These are phyloP conservation scores for Xylariaceae sp. DNA, from an alignment of 2,329 filamentous ascomycete species.

Conservation along the genomic window DNA sequence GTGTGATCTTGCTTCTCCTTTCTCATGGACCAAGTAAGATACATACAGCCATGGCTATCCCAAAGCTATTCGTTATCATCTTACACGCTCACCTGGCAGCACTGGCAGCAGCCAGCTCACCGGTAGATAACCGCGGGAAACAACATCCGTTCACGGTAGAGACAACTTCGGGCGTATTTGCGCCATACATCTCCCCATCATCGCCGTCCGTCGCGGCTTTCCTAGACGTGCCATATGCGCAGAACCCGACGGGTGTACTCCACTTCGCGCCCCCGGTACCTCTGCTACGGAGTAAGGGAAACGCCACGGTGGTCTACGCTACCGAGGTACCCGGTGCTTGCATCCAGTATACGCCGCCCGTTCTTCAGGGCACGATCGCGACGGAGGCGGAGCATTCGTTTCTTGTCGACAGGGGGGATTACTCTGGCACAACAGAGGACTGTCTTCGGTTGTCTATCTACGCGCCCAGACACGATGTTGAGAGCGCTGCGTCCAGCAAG, in stretches of 20 bases:
- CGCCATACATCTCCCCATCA: conserved; percentile 1
- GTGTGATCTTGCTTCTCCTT: too few relatives aligned
- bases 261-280: conserved; percentile 15
- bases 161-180: conserved; percentile 7
- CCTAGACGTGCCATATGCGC: conserved; percentile 17
- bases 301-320: conserved; percentile 2
- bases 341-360: conserved; percentile 5
- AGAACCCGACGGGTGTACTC: conserved; percentile 12
- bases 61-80: too few relatives aligned
- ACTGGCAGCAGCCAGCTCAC: background rate
- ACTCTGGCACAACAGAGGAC: conserved; percentile 13
- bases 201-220: conserved; percentile 10
- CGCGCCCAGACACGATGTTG: conserved; percentile 8
- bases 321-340: conserved; percentile 7
- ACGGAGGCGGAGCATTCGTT: conserved; percentile 1
- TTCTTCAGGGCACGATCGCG: background rate
- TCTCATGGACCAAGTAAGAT: too few relatives aligned
- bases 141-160: conserved; percentile 2
- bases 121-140: background rate
- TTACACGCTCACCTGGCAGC: background rate
- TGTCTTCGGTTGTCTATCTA: conserved; percentile 16
- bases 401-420: conserved; percentile 7
- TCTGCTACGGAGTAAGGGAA: background rate
- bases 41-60: too few relatives aligned
- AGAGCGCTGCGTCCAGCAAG: background rate